Evolutionary conservation across 306 rosid genomes (phyloP).

Genomic region (Trifolium subterraneum): DNA sequence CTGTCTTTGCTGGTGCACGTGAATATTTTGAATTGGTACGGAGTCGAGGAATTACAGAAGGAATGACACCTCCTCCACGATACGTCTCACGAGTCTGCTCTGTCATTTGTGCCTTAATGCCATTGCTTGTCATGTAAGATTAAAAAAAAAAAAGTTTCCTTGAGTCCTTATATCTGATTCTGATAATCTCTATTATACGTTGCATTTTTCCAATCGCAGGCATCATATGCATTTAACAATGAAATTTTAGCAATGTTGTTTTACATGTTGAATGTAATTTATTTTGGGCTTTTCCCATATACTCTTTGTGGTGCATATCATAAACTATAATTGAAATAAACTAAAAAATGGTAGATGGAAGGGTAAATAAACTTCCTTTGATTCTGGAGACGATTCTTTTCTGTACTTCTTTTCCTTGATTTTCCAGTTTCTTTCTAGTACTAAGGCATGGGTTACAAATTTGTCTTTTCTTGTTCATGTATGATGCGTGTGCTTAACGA

Average conservation of each 20-base stretch:
- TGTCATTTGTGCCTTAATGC: slow-evolving; percentile 86
- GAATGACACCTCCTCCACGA: slow-evolving; percentile 99
- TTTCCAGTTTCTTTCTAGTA: background rate
- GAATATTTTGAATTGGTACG: slow-evolving; percentile 91
- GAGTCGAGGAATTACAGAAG: slow-evolving; percentile 83
- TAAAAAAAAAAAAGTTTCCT: slow-evolving; percentile 30
- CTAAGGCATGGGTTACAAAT: background rate
- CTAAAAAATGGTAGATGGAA: slow-evolving; percentile 15
- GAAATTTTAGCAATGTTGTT: slow-evolving; percentile 14
- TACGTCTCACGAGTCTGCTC: slow-evolving; percentile 87
- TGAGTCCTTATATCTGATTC: slow-evolving; percentile 1
- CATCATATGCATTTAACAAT: slow-evolving; percentile 29
- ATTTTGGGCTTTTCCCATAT: background rate
- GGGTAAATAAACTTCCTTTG: background rate
- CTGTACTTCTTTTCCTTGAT: background rate
- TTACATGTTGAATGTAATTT: slow-evolving; percentile 20
- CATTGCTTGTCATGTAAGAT: slow-evolving; percentile 81
- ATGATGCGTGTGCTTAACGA: background rate
- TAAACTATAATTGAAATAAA: background rate
- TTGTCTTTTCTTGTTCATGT: background rate
- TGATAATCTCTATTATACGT: slow-evolving; percentile 17
- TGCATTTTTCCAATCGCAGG: slow-evolving; percentile 8
- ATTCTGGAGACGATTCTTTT: background rate
- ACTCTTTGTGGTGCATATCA: background rate
- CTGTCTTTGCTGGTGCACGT: slow-evolving; percentile 74